Percentiles rank a stretch among this genome's conserved stretches.
These are phyloP conservation scores for Coemansia asiatica DNA, from an alignment of 192 early-diverging fungal species.

Conservation along the genomic window DNA sequence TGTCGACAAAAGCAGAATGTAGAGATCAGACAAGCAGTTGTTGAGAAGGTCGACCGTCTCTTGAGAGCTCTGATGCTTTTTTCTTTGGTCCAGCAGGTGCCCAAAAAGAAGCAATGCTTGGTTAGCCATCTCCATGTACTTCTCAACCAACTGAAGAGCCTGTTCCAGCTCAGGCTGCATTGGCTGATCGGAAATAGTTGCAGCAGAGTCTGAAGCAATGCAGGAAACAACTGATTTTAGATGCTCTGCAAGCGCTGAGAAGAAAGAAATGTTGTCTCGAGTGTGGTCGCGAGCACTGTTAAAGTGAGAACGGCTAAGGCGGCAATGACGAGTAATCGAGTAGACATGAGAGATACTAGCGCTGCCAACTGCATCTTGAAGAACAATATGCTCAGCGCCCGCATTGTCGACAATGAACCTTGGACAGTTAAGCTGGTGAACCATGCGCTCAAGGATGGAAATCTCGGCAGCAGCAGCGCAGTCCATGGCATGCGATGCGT, in stretches of 20 bases:
- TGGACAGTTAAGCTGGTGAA: slow-evolving; percentile 34
- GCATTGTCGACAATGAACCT: slow-evolving; percentile 26
- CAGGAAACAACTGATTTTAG: not conserved
- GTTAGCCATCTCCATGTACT: slow-evolving; percentile 27
- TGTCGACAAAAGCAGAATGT: slow-evolving; percentile 24
- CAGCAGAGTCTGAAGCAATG: not conserved
- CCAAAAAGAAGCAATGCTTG: slow-evolving; percentile 24
- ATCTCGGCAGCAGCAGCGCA: slow-evolving; percentile 18
- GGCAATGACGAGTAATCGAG: slow-evolving; percentile 43
- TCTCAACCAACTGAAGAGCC: slow-evolving; percentile 9
- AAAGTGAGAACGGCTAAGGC: slow-evolving; percentile 37
- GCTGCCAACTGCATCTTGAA: slow-evolving; percentile 16
- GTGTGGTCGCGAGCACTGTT: slow-evolving; percentile 43
- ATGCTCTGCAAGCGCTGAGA: slow-evolving; percentile 15
- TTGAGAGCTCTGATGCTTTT: slow-evolving; percentile 22
- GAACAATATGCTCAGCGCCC: slow-evolving; percentile 35
- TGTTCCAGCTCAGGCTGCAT: not conserved
- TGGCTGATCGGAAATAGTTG: not conserved
- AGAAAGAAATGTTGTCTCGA: slow-evolving; percentile 39
- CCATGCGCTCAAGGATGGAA: slow-evolving; percentile 29
- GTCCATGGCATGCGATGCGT: slow-evolving; percentile 7
- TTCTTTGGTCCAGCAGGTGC: slow-evolving; percentile 33
- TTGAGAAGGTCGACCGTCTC: slow-evolving; percentile 15
- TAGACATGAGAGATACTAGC: not conserved
- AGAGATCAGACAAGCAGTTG: slow-evolving; percentile 38